Evolutionary conservation across 2,329 filamentous ascomycete genomes (phyloP), one percentile per base, ranked within the genome.

Genomic region (Aspergillus sp.): DNA sequence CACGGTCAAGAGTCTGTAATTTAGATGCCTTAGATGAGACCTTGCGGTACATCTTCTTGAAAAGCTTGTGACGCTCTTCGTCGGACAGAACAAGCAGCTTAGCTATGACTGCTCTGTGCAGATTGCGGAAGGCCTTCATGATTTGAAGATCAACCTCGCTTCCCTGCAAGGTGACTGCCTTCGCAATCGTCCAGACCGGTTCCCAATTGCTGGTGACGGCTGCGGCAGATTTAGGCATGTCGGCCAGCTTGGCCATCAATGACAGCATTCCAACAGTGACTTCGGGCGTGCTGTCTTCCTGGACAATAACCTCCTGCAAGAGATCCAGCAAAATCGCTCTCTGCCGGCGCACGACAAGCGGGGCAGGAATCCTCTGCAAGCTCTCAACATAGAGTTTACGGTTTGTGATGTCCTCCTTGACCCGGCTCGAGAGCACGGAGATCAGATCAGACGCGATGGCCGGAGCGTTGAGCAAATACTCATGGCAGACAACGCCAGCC

Each of bases 181-280:
- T 71, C 23, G 75, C 74, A 25, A 73, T 68, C 36, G 70, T 72
- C 72, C 75, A 78, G 38, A 75, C 66, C 5, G 70, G 71, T 23
- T 75, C 72, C 67, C 70, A 72, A 49, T 75, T 72, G 50, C 68
- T 71, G 8, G 73, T 77, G 23, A 78, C 50, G 17, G 64, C 62
- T 6, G 75, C 75, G 38, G 74, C 65, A 8, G 72, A 76, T 60
- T 78, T 78, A 3, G 76, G 70, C 69, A 75, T 72, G n/a, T 73
- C 71, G 5, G 75, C 71, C 49, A 78, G 57, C 36, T 73, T 77
- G 0, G 75, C 74, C 73, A 79, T 76, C 62, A 79, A 66, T 4
- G 75, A 73, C 47, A 78, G 54, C 3, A 76, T 63, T 3, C 74
- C 72, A 17, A 76, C 62, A 8, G 69, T 70, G 8, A 71, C 58